Evolutionary conservation across 176 grass and related monocot species (phyloP), one percentile per base, ranked within the genome.

Genomic region (Areca catechu): DNA sequence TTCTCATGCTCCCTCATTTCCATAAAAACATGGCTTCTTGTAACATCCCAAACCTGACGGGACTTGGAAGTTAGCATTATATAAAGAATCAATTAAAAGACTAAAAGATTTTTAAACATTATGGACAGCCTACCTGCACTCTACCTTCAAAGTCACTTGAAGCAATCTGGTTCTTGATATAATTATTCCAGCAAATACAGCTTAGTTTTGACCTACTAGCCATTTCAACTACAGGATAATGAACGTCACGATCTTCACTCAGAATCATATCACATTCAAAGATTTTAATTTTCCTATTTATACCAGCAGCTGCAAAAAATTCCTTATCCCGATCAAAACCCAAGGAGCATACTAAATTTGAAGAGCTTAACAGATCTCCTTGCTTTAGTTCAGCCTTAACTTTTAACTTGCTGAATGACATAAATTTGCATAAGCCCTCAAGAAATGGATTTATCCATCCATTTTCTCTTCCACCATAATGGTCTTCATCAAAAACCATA

Each of bases 211-310:
- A 89, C 73, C 75, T 92, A 89, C 92, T 98, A 64, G 52, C 71
- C 88, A 98, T 89, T 74, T 98, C 94, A 72, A 88, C 84, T 69
- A 92, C 87, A 67, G 94, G 94, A 83, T 98, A 98, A 68, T 98
- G 84, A 69, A 98, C 85, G 20, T 92, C 94, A 62, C 84, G 84
- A 57, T 92, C 81, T 75, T 88, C 88, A 76, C 89, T 98, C 63
- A 89, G 74, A 77, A 98, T 89, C 65, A 77, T 72, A 76, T 90
- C 73, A 69, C 80, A 98, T 59, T 98, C 94, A 62, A 98, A 98
- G 49, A 98, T 83, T 85, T 98, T 90, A 74, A 98, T 92, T 73
- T 98, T 98, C 84, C 83, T 98, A 78, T 92, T 98, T 82, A 98
- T 84, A 71, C 94, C 94, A 50, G 94, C 94, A 70, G 88, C 88